phyloP scores from a whole-genome alignment of 371 early-diverging fungal species.

The Umbelopsis sp. region DNA sequence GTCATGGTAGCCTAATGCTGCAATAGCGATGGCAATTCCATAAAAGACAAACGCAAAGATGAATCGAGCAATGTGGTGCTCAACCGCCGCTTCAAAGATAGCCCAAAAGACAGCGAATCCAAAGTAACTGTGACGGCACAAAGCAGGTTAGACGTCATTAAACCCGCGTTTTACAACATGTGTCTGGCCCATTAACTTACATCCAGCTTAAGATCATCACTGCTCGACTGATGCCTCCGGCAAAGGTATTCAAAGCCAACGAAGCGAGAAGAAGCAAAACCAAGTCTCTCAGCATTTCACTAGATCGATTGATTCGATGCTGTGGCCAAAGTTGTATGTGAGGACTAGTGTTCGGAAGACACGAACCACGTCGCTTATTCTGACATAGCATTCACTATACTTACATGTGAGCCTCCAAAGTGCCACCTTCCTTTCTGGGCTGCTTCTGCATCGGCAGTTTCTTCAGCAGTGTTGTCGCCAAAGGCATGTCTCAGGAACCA shows the following conservation, averaged over 20 bases:
- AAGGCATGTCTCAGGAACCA: slow-evolving; percentile 43
- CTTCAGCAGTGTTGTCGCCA: slow-evolving; percentile 25
- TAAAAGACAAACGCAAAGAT: slow-evolving; percentile 40
- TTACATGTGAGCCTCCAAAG: slow-evolving; percentile 3
- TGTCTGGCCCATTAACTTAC: slow-evolving; percentile 20
- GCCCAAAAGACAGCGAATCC: slow-evolving; percentile 48
- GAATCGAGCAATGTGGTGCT: slow-evolving; percentile 44
- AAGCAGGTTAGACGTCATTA: background rate
- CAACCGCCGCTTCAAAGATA: slow-evolving; percentile 36
- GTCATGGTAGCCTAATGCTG: slow-evolving; percentile 43
- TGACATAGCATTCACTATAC: background rate
- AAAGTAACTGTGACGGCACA: slow-evolving; percentile 30
- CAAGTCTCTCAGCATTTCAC: slow-evolving; percentile 42
- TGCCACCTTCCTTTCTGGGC: slow-evolving; percentile 24
- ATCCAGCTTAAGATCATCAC: slow-evolving; percentile 55
- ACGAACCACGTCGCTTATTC: too few species aligned
- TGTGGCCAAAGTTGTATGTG: slow-evolving; percentile 5
- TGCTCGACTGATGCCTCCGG: slow-evolving; percentile 43
- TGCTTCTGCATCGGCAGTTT: slow-evolving; percentile 28
- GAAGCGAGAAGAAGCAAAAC: slow-evolving; percentile 40
- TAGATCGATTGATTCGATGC: slow-evolving; percentile 40
- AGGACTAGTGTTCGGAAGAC: slow-evolving; percentile 5
- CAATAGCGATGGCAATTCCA: slow-evolving; percentile 41
- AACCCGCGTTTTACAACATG: background rate
- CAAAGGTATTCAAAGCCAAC: slow-evolving; percentile 47